Conservation (phyloP, 2,329 filamentous ascomycete species). For the Phyllosticta ampelicida region DNA sequence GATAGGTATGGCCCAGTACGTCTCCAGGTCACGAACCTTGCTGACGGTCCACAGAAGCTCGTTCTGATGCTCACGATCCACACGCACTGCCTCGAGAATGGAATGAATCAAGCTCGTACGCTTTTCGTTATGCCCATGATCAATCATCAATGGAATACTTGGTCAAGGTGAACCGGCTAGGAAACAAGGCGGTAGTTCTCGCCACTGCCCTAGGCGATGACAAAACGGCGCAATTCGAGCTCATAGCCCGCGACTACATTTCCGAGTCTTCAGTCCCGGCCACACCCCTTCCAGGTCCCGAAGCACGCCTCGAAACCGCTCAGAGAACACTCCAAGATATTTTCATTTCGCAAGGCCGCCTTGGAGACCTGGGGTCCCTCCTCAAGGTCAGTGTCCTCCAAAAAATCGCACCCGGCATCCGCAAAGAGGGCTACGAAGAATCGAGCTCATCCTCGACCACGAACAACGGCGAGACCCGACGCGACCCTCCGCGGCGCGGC, state of each 20-base stretch:
- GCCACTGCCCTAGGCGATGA: constrained; percentile 73
- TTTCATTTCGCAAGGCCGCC: constrained; percentile 62
- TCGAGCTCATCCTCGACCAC: constrained; percentile 13
- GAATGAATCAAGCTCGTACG: constrained; percentile 64
- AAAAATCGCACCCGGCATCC: constrained; percentile 65
- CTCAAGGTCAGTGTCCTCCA: constrained; percentile 76
- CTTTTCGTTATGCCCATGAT: constrained; percentile 77
- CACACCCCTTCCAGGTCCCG: constrained; percentile 20
- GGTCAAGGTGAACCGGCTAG: constrained; percentile 70
- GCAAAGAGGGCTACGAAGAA: constrained; percentile 71
- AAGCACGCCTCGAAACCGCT: constrained; percentile 32
- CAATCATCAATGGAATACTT: constrained; percentile 80
- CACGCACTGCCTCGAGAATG: constrained; percentile 63
- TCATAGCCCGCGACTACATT: constrained; percentile 64
- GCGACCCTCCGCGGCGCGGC: constrained; percentile 26
- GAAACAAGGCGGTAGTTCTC: constrained; percentile 72
- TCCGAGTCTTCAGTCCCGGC: constrained; percentile 49
- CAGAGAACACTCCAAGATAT: constrained; percentile 40
- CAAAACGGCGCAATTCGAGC: constrained; percentile 66
- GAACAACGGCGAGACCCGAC: constrained; percentile 32
- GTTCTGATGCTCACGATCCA: constrained; percentile 44
- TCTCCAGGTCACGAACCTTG: constrained; percentile 9
- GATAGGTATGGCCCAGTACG: constrained; percentile 42
- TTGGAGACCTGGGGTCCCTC: constrained; percentile 56
- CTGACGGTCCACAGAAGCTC: constrained; percentile 37